A percentile compares a stretch with the other conserved stretches of the same genome.
phyloP scores from a whole-genome alignment of 352 stramenopile genomes.

The Globisporangium echinulatum region DNA sequence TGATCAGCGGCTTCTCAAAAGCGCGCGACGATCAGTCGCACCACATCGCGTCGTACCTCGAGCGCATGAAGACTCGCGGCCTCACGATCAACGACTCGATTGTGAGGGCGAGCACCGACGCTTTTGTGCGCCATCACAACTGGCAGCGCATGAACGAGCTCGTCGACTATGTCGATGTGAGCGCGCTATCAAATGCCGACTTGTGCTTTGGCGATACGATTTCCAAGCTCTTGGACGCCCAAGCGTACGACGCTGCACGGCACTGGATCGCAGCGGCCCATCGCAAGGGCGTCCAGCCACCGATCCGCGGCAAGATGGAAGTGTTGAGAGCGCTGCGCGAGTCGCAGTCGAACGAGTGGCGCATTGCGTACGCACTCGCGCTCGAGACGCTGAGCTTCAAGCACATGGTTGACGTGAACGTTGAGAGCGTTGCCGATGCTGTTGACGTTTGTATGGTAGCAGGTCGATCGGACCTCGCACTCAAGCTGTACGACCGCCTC shows the following conservation, averaged over 20 bases:
- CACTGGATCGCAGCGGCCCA: slow-evolving; percentile 54
- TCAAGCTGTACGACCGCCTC: slow-evolving; percentile 56
- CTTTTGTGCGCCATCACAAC: slow-evolving; percentile 58
- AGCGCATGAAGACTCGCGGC: slow-evolving; percentile 36
- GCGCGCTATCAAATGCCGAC: slow-evolving; percentile 44
- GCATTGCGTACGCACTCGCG: slow-evolving; percentile 66
- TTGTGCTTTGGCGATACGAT: slow-evolving; percentile 66
- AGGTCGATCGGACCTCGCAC: slow-evolving; percentile 34
- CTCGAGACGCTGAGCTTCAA: slow-evolving; percentile 67
- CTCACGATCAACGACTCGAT: slow-evolving; percentile 71
- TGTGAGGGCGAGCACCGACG: slow-evolving; percentile 62
- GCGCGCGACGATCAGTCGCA: slow-evolving; percentile 58
- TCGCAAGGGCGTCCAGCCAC: slow-evolving; percentile 37
- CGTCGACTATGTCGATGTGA: slow-evolving; percentile 39
- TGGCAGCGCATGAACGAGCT: slow-evolving; percentile 50
- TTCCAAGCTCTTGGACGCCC: slow-evolving; percentile 67
- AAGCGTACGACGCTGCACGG: slow-evolving; percentile 41
- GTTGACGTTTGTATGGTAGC: slow-evolving; percentile 55
- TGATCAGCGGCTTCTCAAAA: slow-evolving; percentile 79
- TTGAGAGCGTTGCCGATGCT: slow-evolving; percentile 65
- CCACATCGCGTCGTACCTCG: slow-evolving; percentile 57
- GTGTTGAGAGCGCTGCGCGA: slow-evolving; percentile 32
- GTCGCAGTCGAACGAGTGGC: slow-evolving; percentile 45
- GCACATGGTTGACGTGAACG: slow-evolving; percentile 51
- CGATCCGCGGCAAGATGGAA: slow-evolving; percentile 63